Conservation (phyloP, 164 flowering plant species). For the Amborella trichopoda region DNA sequence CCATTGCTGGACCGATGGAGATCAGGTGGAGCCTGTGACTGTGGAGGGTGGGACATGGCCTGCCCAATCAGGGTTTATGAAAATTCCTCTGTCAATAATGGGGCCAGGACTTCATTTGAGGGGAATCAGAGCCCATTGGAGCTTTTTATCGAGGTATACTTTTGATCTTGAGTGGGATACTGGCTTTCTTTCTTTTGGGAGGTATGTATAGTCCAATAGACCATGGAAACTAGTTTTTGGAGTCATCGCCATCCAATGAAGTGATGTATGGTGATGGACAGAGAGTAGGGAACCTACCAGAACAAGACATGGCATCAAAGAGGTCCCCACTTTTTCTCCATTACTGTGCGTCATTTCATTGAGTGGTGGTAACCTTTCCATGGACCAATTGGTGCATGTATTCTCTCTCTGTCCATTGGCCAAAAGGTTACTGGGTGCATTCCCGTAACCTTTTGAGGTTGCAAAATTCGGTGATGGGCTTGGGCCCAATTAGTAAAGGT, state of each 20-base stretch:
- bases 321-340: background rate
- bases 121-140: conserved; percentile 26
- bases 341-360: too few relatives aligned
- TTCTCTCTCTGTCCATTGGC: too few relatives aligned
- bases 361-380: too few relatives aligned
- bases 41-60: conserved; percentile 98
- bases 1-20: conserved; percentile 82
- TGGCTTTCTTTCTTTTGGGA: background rate
- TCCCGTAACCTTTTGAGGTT: too few relatives aligned
- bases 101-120: conserved; percentile 15
- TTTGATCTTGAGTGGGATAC: background rate
- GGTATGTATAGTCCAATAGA: background rate
- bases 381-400: too few relatives aligned
- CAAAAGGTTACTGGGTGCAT: too few relatives aligned
- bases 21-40: conserved; percentile 88
- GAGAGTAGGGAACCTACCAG: too few relatives aligned
- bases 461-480: too few relatives aligned
- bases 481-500: too few relatives aligned
- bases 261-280: too few relatives aligned
- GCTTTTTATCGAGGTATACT: conserved; percentile 63
- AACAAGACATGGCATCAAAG: background rate
- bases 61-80: conserved; percentile 61
- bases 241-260: background rate
- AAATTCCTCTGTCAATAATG: conserved; percentile 15
- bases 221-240: background rate